Base-by-base conservation (phyloP, 345 rosid species). In the Ricinus communis region DNA sequence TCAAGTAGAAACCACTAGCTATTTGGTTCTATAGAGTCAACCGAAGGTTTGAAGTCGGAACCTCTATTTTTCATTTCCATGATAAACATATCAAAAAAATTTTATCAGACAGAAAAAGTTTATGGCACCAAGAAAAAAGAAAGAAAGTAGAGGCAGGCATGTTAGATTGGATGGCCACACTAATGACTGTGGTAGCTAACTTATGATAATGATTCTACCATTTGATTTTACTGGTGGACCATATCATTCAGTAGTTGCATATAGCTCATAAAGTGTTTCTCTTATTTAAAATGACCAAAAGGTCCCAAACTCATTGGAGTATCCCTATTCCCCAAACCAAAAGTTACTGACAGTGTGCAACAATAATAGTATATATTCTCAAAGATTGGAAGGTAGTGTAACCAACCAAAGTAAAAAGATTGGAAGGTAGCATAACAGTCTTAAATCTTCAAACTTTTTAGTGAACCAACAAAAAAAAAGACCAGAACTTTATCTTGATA, bases 181-280 rank as follows among this genome's bases (percentile, higher is more conserved):
- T 69, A n/a, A n/a, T n/a, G n/a, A n/a, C n/a, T n/a, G n/a, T n/a
- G n/a, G n/a, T n/a, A n/a, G n/a, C n/a, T n/a, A n/a, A n/a, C n/a
- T n/a, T n/a, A n/a, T n/a, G n/a, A 28, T 46, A 45, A 19, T 27
- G 15, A 27, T 71, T 41, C 45, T 53, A 19, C 18, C 46, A 40
- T 28, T n/a, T n/a, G n/a, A n/a, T n/a, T 12, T 30, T 67, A 1
- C 31, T 1, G 1, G 66, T 19, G 65, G 65, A 69, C 65, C 31
- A 45, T 27, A 28, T 13, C 45, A 41, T 36, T 38, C 2, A 43
- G 38, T 14, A 22, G n/a, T 63, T 51, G 63, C 62, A 63, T 52
- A 63, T 33, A 12, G 51, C 24, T 49, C 68, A 61, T 11, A 71
- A 38, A 19, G 59, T 14, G n/a, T 62, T 30, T 62, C 60, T 38